Conservation (phyloP, 2,329 filamentous ascomycete genomes). For the Penicillium vulpinum region DNA sequence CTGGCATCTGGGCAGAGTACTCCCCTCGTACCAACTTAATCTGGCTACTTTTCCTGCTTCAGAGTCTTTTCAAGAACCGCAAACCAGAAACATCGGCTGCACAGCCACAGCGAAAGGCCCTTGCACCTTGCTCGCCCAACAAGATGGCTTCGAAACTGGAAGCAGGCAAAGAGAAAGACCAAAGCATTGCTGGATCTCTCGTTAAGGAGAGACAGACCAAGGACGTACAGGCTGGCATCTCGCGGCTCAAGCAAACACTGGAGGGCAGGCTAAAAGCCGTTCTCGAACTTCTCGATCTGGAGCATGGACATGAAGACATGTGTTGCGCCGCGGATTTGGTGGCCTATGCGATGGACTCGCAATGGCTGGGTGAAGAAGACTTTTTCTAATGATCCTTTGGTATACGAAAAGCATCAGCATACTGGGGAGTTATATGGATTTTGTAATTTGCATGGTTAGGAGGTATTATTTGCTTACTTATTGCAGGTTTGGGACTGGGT, state of each 20-base stretch:
- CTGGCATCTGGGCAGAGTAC: constrained; percentile 55
- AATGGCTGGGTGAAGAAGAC: constrained; percentile 42
- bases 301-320: constrained; percentile 43
- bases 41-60: constrained; percentile 63
- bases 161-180: constrained; percentile 1
- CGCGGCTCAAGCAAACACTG: constrained; percentile 31
- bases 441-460: background rate
- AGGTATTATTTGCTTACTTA: background rate
- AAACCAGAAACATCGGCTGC: constrained; percentile 21
- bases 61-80: constrained; percentile 52
- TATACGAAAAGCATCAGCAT: background rate
- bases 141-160: constrained; percentile 17
- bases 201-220: constrained; percentile 11
- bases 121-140: constrained; percentile 37
- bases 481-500: background rate
- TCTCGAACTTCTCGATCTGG: constrained; percentile 39
- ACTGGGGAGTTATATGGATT: background rate
- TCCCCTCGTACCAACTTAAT: constrained; percentile 63
- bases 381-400: constrained; percentile 32
- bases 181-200: background rate
- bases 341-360: constrained; percentile 45
- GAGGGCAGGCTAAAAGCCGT: constrained; percentile 35
- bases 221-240: constrained; percentile 19
- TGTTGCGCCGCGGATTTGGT: constrained; percentile 46
- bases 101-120: constrained; percentile 27